Base-by-base conservation (phyloP, 2,329 filamentous ascomycete species). In the Aspergillus viridinutans region DNA sequence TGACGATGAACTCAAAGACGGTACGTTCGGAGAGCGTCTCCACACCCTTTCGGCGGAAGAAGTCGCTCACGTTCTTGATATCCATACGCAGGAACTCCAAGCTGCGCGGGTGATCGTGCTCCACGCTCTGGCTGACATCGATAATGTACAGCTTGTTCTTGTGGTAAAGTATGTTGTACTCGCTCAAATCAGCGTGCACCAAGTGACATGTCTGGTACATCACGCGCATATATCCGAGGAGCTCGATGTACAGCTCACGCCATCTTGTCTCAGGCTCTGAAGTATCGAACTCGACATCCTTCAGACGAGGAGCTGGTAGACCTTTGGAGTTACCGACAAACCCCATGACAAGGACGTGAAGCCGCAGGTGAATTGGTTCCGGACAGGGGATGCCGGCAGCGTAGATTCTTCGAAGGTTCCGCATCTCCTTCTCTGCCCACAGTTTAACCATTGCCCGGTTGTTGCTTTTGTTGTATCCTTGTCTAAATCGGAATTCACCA, bases 401-500 rank as follows among this genome's bases (percentile, higher is more conserved):
- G 73, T 95, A 81, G 60, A 99, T 88, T 55, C 94, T 84, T 64
- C 91, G 87, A 68, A 99, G 76, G 75, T 99, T 99, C 45, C 94
- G 85, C 79, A 95, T 96, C 77, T 99, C 94, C 77, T 99, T 99
- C 77, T 99, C 93, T 0, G 95, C 95, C 94, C 94, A 99, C 25
- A 97, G 81, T 75, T 96, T 96, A 64, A 99, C 93, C 93, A 97
- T 97, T 64, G 93, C 92, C 50, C 92, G 85, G 78, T 92, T 96
- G 76, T 92, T 96, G 64, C 89, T 89, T 80, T 97, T 97, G 77
- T 93, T 94, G 72, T 93, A 94, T 51, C 93, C 93, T 60, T 86
- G 83, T 65, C 90, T 85, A 80, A 99, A 99, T 25, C 94, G 83
- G 76, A 92, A 92, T 76, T 99, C 94, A 63, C 94, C 94, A 0